Percentiles rank a stretch among this genome's conserved stretches.
Conservation (phyloP, 225 moss, liverwort and hornwort species). For the Marchantia polymorpha region DNA sequence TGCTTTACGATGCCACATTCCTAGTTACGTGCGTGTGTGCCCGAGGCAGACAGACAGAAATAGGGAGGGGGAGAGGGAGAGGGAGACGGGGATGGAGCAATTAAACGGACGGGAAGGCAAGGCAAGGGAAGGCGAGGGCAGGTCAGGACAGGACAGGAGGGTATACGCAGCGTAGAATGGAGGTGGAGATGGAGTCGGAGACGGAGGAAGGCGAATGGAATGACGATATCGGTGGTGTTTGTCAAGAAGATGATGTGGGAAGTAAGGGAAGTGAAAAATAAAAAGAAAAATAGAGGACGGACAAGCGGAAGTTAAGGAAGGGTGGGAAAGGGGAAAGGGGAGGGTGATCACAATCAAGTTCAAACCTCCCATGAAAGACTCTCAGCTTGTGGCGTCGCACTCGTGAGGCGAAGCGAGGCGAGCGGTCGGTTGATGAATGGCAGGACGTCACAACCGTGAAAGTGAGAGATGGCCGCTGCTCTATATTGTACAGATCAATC, state of each 20-base stretch:
- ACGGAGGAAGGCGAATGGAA: background rate
- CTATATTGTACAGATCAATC: constrained; percentile 49
- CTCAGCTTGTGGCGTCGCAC: constrained; percentile 31
- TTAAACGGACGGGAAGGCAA: background rate
- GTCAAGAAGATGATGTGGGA: background rate
- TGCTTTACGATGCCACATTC: constrained; percentile 37
- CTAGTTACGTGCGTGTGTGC: constrained; percentile 26
- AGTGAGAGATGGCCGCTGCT: constrained; percentile 24
- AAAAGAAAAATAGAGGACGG: too few species aligned
- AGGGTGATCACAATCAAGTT: constrained; percentile 24
- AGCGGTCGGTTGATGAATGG: constrained; percentile 20
- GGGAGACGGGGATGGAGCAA: background rate
- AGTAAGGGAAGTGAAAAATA: background rate
- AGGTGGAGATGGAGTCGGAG: background rate
- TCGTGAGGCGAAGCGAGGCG: constrained; percentile 14
- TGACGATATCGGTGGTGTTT: background rate
- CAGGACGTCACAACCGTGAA: constrained; percentile 27
- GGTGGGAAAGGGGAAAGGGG: background rate
- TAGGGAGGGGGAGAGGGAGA: background rate
- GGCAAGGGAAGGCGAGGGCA: too few species aligned
- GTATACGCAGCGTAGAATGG: background rate
- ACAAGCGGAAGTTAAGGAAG: background rate
- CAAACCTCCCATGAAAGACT: constrained; percentile 35
- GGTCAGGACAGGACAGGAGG: background rate
- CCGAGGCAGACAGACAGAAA: constrained; percentile 22